Conservation (phyloP, 2,329 filamentous ascomycete genomes). For the Ramularia collo-cygni region DNA sequence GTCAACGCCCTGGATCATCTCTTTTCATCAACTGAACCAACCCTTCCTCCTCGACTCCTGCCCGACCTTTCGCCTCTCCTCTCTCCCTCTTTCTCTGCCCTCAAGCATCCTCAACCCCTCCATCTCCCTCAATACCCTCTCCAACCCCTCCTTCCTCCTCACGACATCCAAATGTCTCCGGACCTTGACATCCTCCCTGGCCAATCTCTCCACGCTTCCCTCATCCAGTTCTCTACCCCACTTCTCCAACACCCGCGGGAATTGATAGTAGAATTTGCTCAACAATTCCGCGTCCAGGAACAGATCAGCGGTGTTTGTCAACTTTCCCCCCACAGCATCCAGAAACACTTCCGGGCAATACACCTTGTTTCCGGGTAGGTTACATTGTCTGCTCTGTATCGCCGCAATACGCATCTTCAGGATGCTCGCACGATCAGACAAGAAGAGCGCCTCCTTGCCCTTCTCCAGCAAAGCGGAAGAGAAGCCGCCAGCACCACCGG, state of each 20-base stretch:
- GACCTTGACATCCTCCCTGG: conserved; percentile 87
- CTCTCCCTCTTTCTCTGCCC: conserved; percentile 57
- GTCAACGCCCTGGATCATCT: not conserved
- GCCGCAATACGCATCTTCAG: conserved; percentile 85
- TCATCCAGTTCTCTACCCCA: conserved; percentile 65
- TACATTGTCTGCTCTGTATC: conserved; percentile 85
- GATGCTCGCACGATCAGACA: conserved; percentile 83
- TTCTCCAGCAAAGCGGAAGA: conserved; percentile 67
- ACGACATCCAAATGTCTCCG: conserved; percentile 86
- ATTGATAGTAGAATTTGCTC: conserved; percentile 94
- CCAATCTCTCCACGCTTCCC: conserved; percentile 80
- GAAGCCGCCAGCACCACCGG: conserved; percentile 87
- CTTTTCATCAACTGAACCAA: not conserved
- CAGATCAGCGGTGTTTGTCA: conserved; percentile 88
- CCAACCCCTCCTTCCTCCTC: conserved; percentile 81
- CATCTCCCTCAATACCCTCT: conserved; percentile 93
- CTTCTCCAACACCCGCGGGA: conserved; percentile 83
- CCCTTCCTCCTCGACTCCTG: conserved; percentile 25
- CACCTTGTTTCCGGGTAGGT: conserved; percentile 74
- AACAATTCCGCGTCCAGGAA: conserved; percentile 97
- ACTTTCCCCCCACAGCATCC: conserved; percentile 91
- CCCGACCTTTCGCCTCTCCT: conserved; percentile 23
- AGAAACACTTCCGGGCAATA: conserved; percentile 95
- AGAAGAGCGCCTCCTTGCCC: conserved; percentile 91
- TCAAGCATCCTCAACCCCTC: conserved; percentile 82